Evolutionary conservation across 306 rosid genomes (phyloP).

Genomic region (Cucumis hystrix): DNA sequence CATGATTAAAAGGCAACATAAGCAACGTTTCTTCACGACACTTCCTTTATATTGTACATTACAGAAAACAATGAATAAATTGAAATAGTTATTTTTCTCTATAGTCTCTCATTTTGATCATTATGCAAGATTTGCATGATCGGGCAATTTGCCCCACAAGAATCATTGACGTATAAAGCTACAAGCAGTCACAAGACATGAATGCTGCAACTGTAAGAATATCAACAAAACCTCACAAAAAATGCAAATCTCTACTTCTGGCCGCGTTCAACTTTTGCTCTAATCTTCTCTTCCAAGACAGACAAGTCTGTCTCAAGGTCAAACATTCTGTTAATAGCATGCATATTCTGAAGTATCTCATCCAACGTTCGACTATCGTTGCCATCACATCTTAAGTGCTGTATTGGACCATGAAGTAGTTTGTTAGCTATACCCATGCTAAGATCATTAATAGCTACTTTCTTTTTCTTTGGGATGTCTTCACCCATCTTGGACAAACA

Average conservation of each 20-base stretch:
- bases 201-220: background rate
- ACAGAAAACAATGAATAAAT: background rate
- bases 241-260: constrained; percentile 18
- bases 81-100: background rate
- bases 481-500: constrained; percentile 69
- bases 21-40: background rate
- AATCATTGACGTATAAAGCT: background rate
- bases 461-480: constrained; percentile 48
- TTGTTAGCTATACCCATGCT: constrained; percentile 66
- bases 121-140: background rate
- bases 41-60: background rate
- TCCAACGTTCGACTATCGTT: constrained; percentile 26
- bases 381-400: constrained; percentile 69
- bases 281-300: constrained; percentile 61
- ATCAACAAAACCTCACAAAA: background rate
- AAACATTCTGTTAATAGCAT: constrained; percentile 79
- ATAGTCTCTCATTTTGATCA: background rate
- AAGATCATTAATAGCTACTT: constrained; percentile 59
- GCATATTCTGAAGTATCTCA: constrained; percentile 75
- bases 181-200: background rate
- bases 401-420: constrained; percentile 86
- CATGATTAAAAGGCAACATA: background rate
- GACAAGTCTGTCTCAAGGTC: constrained; percentile 67
- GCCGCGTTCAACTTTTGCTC: constrained; percentile 43
- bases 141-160: background rate